Percentiles rank a stretch among this genome's conserved stretches.
phyloP scores from a whole-genome alignment of 1,139 yeast genomes.

The Hyphopichia fennica region DNA sequence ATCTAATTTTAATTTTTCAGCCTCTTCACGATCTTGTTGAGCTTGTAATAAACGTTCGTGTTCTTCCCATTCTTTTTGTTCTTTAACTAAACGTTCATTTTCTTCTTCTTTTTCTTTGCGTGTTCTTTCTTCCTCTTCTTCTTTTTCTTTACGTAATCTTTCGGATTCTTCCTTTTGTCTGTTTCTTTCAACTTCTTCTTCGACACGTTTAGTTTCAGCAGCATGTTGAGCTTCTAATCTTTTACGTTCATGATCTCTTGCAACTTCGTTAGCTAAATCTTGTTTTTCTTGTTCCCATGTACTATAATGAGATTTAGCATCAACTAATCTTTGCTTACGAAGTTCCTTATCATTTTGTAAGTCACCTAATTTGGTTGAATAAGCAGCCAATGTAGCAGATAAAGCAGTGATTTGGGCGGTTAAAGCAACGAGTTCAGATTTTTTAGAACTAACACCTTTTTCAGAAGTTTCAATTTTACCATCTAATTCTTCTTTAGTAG shows the following conservation, averaged over 20 bases:
- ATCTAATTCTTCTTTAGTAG: slow-evolving; percentile 44
- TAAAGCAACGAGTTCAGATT: slow-evolving; percentile 36
- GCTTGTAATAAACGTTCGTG: slow-evolving; percentile 8
- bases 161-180: slow-evolving; percentile 37
- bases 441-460: slow-evolving; percentile 36
- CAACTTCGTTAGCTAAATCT: slow-evolving; percentile 36
- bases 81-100: slow-evolving; percentile 13
- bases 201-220: slow-evolving; percentile 45
- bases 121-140: slow-evolving; percentile 32
- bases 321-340: slow-evolving; percentile 36
- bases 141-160: slow-evolving; percentile 28
- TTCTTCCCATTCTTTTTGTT: slow-evolving; percentile 12
- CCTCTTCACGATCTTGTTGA: slow-evolving; percentile 14
- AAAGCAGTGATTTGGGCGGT: slow-evolving; percentile 47
- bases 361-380: slow-evolving; percentile 42
- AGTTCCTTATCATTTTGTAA: slow-evolving; percentile 40
- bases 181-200: slow-evolving; percentile 47
- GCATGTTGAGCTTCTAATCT: slow-evolving; percentile 50
- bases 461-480: slow-evolving; percentile 33
- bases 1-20: slow-evolving; percentile 20
- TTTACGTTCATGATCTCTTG: slow-evolving; percentile 45
- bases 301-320: slow-evolving; percentile 41
- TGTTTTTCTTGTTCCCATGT: slow-evolving; percentile 49
- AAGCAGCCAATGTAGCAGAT: slow-evolving; percentile 44
- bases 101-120: slow-evolving; percentile 22